Evolutionary conservation across 176 grass and related monocot genomes (phyloP), one percentile per base, ranked within the genome.

Genomic region (Chrysopogon serrulatus): DNA sequence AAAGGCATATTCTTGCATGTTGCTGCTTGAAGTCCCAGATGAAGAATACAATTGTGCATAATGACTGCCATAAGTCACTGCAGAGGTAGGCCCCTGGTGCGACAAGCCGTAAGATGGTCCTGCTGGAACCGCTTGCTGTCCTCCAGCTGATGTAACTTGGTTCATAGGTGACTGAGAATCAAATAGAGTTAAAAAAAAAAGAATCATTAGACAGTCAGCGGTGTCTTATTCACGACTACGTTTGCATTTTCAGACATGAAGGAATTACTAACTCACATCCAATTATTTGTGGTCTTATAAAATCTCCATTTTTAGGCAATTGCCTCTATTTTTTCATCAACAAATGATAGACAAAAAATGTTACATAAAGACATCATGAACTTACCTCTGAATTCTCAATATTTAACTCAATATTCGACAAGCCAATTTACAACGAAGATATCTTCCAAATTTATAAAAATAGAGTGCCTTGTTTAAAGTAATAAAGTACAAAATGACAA

Each of bases 61-160:
- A 63, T 84, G 87, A 83, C 82, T 79, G 70, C 79, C 53, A 62
- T 88, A 92, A 81, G 79, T 10, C 36, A 79, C 39, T 30, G 77
- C 73, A 71, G 79, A 72, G 11, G 76, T 69, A 85, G 77, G 63
- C 23, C 76, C 87, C 66, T 90, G 93, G 53, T 86, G 88, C 5
- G 87, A 54, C 72, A 95, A 74, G 44, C 90, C 93, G 90, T 90
- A 92, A 13, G 85, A 68, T 27, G 35, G 45, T 28, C 90, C 90
- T 66, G 82, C 65, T 90, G 90, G 90, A 87, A 90, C 78, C 72
- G 82, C 49, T 80, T 95, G 90, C 36, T 92, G 93, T 32, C 79
- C 87, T 42, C 90, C 90, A 81, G 85, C 79, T 53, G 90, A 61
- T 10, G 86, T 72, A 80, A 81, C 74, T 83, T 91, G 78, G 64